Percentiles rank a stretch among this genome's conserved stretches.
Evolutionary conservation across 192 early-diverging fungal genomes (phyloP).

Genomic region (Coemansia sp.): DNA sequence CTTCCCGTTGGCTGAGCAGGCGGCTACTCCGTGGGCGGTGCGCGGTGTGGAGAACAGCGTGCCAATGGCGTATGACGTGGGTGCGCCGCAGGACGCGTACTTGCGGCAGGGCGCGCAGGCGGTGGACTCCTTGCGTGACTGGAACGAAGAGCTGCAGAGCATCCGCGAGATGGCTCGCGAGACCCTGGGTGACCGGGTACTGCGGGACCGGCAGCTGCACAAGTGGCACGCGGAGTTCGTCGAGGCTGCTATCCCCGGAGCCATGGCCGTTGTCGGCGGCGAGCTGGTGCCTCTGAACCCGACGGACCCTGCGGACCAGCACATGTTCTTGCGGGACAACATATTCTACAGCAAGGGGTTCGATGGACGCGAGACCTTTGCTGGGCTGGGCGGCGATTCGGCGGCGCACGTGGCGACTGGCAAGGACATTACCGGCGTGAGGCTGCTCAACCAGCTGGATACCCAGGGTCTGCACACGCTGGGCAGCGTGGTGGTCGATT

Average conservation of each 20-base stretch:
- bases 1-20: slow-evolving; percentile 61
- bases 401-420: slow-evolving; percentile 91
- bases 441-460: slow-evolving; percentile 71
- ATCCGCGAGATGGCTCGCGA: slow-evolving; percentile 79
- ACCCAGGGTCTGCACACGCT: slow-evolving; percentile 83
- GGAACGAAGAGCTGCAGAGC: slow-evolving; percentile 96
- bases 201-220: slow-evolving; percentile 82
- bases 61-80: slow-evolving; percentile 36
- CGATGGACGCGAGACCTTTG: slow-evolving; percentile 85
- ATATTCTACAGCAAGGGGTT: slow-evolving; percentile 93
- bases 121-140: slow-evolving; percentile 71
- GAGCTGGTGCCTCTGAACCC: slow-evolving; percentile 79
- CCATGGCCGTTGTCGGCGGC: slow-evolving; percentile 80
- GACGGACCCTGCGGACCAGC: slow-evolving; percentile 68
- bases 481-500: slow-evolving; percentile 90
- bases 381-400: slow-evolving; percentile 79
- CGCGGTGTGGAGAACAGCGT: slow-evolving; percentile 43
- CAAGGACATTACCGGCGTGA: slow-evolving; percentile 93
- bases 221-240: slow-evolving; percentile 89
- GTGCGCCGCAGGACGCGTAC: slow-evolving; percentile 31
- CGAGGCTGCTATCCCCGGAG: slow-evolving; percentile 85
- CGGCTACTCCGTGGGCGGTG: slow-evolving; percentile 84
- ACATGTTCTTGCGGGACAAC: slow-evolving; percentile 93
- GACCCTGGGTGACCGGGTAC: slow-evolving; percentile 79
- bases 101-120: slow-evolving; percentile 33